Evolutionary conservation across 2,329 filamentous ascomycete species (phyloP).

Genomic region (Blastomyces parvus): DNA sequence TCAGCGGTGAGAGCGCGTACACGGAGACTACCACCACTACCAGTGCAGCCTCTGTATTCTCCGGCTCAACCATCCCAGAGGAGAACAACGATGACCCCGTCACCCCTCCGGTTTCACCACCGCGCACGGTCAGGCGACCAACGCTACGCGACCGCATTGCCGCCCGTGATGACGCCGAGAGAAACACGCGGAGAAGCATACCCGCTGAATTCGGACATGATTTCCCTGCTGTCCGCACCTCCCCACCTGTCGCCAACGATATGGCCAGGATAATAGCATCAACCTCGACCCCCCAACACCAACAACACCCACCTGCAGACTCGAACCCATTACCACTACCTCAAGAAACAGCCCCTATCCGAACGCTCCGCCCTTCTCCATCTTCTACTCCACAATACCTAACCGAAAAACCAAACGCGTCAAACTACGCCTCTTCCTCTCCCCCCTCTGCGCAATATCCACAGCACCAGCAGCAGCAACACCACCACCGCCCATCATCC

Average conservation of each 20-base stretch:
- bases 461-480: neutral
- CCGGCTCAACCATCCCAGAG: constrained; percentile 48
- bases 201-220: constrained; percentile 19
- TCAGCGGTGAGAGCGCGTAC: constrained; percentile 35
- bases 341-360: constrained; percentile 3
- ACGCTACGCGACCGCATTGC: constrained; percentile 28
- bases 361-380: neutral
- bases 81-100: constrained; percentile 49
- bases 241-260: neutral
- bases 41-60: constrained; percentile 40
- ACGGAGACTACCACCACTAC: constrained; percentile 33
- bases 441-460: neutral
- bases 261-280: constrained; percentile 1
- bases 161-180: constrained; percentile 17
- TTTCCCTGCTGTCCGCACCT: constrained; percentile 6
- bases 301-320: neutral
- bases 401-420: neutral
- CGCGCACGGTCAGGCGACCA: constrained; percentile 26
- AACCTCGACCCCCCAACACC: neutral
- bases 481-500: constrained; percentile 1
- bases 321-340: neutral
- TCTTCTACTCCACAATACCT: neutral
- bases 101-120: constrained; percentile 44
- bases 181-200: constrained; percentile 19
- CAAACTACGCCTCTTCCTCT: constrained; percentile 2